These are phyloP conservation scores for Omphalotus guepiniiformis DNA, from an alignment of 768 basidiomycete species.

Conservation along the genomic window DNA sequence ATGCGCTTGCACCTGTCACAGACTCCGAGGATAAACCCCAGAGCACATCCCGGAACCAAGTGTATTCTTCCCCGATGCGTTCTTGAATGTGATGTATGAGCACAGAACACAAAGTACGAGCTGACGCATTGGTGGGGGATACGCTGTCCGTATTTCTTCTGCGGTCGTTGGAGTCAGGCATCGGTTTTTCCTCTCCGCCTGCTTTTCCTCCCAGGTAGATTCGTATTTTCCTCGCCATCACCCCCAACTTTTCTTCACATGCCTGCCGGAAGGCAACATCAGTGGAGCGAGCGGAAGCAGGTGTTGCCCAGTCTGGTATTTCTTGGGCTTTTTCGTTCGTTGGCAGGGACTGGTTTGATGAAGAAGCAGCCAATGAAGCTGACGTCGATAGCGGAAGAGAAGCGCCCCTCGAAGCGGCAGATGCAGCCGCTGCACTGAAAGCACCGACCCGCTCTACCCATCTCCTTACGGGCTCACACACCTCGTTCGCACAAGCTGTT, in stretches of 20 bases:
- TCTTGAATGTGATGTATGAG: slow-evolving; percentile 75
- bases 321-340: slow-evolving; percentile 12
- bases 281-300: slow-evolving; percentile 41
- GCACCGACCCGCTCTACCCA: slow-evolving; percentile 9
- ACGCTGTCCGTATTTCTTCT: not conserved
- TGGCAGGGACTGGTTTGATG: slow-evolving; percentile 6
- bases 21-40: slow-evolving; percentile 40
- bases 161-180: too few relatives aligned
- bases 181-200: slow-evolving; percentile 46
- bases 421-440: not conserved
- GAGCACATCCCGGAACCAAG: slow-evolving; percentile 63
- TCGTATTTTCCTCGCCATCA: slow-evolving; percentile 53
- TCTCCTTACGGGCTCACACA: slow-evolving; percentile 5
- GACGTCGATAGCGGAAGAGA: not conserved
- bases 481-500: not conserved
- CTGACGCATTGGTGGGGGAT: not conserved
- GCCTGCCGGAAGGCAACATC: slow-evolving; percentile 53
- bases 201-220: slow-evolving; percentile 79
- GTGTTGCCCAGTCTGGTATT: slow-evolving; percentile 41
- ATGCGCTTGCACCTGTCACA: not conserved
- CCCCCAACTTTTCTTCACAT: slow-evolving; percentile 52
- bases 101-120: slow-evolving; percentile 29
- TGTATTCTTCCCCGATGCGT: slow-evolving; percentile 70
- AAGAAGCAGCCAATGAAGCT: not conserved
- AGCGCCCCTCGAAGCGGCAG: not conserved